phyloP scores from a whole-genome alignment of 768 basidiomycete genomes.

The Gautieria morchelliformis region DNA sequence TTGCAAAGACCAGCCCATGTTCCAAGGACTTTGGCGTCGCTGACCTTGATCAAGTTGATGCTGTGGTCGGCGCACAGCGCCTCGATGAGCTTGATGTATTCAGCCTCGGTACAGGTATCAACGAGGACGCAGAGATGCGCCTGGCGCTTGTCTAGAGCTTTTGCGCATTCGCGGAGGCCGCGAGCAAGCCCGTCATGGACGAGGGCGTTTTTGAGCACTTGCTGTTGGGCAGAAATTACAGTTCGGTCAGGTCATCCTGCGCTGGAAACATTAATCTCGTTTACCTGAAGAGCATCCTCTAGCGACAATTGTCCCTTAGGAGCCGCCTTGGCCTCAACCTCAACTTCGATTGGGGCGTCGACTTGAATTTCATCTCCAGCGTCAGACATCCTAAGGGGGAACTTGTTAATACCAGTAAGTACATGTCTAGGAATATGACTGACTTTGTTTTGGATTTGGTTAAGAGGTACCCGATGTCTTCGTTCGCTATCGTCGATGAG shows the following conservation, averaged over 20 bases:
- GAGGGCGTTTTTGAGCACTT: slow-evolving; percentile 98
- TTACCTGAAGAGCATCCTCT: slow-evolving; percentile 86
- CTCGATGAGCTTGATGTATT: slow-evolving; percentile 99
- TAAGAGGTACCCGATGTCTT: slow-evolving; percentile 52
- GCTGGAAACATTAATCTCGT: background rate
- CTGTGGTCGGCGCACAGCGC: slow-evolving; percentile 99
- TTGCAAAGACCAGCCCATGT: slow-evolving; percentile 99
- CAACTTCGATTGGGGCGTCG: slow-evolving; percentile 61
- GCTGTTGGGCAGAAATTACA: slow-evolving; percentile 34
- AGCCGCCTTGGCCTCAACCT: slow-evolving; percentile 70
- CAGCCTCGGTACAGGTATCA: slow-evolving; percentile 97
- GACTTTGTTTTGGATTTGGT: slow-evolving; percentile 22
- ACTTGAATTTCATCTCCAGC: slow-evolving; percentile 92
- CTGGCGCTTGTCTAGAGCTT: slow-evolving; percentile 97
- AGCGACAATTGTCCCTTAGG: slow-evolving; percentile 94
- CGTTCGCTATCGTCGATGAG: slow-evolving; percentile 95
- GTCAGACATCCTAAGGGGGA: slow-evolving; percentile 73
- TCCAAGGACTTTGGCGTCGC: slow-evolving; percentile 92
- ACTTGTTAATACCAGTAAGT: background rate
- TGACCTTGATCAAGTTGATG: slow-evolving; percentile 97
- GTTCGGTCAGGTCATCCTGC: background rate
- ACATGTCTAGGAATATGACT: background rate
- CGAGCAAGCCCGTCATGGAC: slow-evolving; percentile 97
- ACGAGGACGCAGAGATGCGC: slow-evolving; percentile 98
- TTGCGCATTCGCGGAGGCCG: slow-evolving; percentile 94